Evolutionary conservation across 306 rosid species (phyloP).

Genomic region (Sicyos edulis): DNA sequence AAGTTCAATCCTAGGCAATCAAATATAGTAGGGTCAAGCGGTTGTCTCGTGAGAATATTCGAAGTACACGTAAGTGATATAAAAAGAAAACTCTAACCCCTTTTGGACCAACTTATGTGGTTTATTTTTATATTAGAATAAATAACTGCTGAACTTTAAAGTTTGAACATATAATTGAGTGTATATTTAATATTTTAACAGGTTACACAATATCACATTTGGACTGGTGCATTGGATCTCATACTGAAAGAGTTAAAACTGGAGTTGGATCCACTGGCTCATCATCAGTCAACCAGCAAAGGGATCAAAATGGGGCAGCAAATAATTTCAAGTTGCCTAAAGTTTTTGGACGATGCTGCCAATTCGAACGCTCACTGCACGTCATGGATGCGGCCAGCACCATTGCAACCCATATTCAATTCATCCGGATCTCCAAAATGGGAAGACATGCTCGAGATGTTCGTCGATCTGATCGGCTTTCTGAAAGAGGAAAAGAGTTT

Average conservation of each 20-base stretch:
- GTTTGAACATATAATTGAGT: background rate
- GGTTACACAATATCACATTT: conserved; percentile 66
- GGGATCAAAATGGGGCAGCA: conserved; percentile 49
- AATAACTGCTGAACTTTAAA: background rate
- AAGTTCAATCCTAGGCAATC: no score
- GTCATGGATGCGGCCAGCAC: conserved; percentile 76
- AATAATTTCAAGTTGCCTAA: conserved; percentile 60
- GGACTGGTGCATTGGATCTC: conserved; percentile 54
- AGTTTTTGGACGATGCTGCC: conserved; percentile 42
- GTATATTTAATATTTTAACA: background rate
- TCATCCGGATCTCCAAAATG: conserved; percentile 47
- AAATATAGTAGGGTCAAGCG: no score
- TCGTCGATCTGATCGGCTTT: conserved; percentile 54
- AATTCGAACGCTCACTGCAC: conserved; percentile 34
- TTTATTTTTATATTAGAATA: background rate
- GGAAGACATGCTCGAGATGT: conserved; percentile 81
- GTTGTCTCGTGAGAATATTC: no score
- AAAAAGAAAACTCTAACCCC: no score
- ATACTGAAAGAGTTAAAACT: conserved; percentile 45
- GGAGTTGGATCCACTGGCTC: conserved; percentile 44
- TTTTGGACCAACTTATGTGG: background rate
- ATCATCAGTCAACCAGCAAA: conserved; percentile 30
- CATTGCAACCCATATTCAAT: conserved; percentile 28
- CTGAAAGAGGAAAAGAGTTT: conserved; percentile 43
- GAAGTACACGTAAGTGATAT: no score